Base-by-base conservation (phyloP, 1,139 yeast species). In the Sugiyamaella castrensis region DNA sequence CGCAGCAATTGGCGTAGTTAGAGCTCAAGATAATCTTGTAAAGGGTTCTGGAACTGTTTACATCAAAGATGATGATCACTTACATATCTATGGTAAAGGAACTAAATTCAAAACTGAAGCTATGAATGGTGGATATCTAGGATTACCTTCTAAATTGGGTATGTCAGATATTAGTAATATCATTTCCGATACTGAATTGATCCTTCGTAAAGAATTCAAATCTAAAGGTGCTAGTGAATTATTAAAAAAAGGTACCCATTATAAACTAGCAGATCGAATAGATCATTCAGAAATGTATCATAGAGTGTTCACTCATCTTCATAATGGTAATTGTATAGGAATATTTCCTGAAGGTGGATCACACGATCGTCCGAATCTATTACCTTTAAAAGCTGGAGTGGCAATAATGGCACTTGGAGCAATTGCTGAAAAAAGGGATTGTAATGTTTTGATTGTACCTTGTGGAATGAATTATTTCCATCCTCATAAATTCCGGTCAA, bases 321-420 rank as follows among this genome's bases (percentile, higher is more conserved):
- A 87, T 15, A 76, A 79, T 51, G 89, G 92, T 43, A 81, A 87
- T 53, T 87, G 95, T 58, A 72, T 92, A 34, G 98, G 98, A n/a
- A 87, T 92, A 46, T 92, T 91, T 70, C 98, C 98, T 2, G 98
- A 91, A 70, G 98, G 98, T 46, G 98, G 98, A 0, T 87, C 96
- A 13, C 98, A 92, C 61, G 98, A 92, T 66, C 76, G 98, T 54
- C 83, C 98, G 0, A 95, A 88, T 57, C 69, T 92, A 56, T 72
- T 92, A 48, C 98, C 98, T 0, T 72, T 92, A 61, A 92, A 92
- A 63, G 97, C 98, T 0, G 98, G 98, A 50, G 98, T 92, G 13
- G 98, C 97, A 1, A 84, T 92, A 46, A 92, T 92, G 98, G 98
- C 98, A 0, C 72, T 92, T 16, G 98, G 98, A 15, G 94, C 98